Conservation (phyloP, 225 moss, liverwort and hornwort genomes). For the Physcomitrium patens region DNA sequence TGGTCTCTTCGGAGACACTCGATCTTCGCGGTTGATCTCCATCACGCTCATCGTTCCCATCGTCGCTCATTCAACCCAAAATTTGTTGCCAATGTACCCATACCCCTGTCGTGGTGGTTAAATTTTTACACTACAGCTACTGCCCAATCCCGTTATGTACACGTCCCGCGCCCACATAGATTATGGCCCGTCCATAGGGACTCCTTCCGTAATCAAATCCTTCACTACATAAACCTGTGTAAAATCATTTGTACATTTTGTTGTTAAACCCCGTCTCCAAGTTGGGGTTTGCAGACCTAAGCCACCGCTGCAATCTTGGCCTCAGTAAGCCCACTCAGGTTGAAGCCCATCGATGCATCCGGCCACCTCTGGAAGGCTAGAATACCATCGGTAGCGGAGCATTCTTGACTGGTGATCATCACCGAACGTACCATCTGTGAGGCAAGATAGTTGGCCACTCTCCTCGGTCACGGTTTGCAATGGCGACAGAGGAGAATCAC, state of each 20-base stretch:
- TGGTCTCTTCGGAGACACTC: no score
- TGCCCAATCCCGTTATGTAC: conserved; percentile 31
- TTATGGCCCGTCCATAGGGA: neutral
- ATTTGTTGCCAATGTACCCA: conserved; percentile 30
- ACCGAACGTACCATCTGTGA: conserved; percentile 43
- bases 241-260: conserved; percentile 39
- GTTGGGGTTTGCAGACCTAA: conserved; percentile 15
- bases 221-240: neutral
- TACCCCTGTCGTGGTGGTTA: neutral
- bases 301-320: neutral
- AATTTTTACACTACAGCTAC: neutral
- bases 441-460: conserved; percentile 45
- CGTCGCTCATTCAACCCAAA: conserved; percentile 47
- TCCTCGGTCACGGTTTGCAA: conserved; percentile 41
- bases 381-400: conserved; percentile 33
- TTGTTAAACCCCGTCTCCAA: conserved; percentile 29
- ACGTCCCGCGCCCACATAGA: conserved; percentile 7
- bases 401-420: conserved; percentile 43
- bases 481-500: conserved; percentile 36
- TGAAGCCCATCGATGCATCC: conserved; percentile 47
- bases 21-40: no score
- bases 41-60: conserved; percentile 18
- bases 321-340: conserved; percentile 50
- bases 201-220: neutral
- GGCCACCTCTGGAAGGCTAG: conserved; percentile 43